Evolutionary conservation across 2,329 filamentous ascomycete genomes (phyloP).

Genomic region (Colletotrichum agaves): DNA sequence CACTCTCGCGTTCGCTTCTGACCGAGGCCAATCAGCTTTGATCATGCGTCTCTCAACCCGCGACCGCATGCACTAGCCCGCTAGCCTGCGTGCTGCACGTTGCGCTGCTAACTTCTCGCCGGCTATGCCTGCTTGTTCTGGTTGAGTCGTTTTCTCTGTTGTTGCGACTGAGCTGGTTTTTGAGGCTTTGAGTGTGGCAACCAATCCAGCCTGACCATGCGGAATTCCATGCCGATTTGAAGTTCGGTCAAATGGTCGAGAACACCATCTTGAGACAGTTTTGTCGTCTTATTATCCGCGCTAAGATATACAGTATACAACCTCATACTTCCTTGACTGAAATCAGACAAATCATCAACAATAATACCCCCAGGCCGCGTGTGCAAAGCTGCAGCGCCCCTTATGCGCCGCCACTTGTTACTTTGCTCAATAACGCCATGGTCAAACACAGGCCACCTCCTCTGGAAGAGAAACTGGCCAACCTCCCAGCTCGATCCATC

Average conservation of each 20-base stretch:
- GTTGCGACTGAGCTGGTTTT: not conserved
- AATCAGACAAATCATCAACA: conserved; percentile 18
- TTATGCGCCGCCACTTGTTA: conserved; percentile 60
- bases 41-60: conserved; percentile 9
- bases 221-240: not conserved
- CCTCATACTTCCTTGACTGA: not conserved
- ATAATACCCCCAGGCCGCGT: conserved; percentile 11
- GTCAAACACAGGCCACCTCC: conserved; percentile 72
- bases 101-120: conserved; percentile 3
- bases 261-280: not conserved
- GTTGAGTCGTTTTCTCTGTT: not conserved
- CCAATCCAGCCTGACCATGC: not conserved
- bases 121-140: conserved; percentile 17
- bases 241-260: not conserved
- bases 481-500: conserved; percentile 65
- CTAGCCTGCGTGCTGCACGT: conserved; percentile 16
- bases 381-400: conserved; percentile 51
- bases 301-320: not conserved
- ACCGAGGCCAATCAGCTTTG: conserved; percentile 18
- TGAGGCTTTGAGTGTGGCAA: not conserved
- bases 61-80: conserved; percentile 21
- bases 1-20: not conserved
- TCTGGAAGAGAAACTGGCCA: conserved; percentile 66
- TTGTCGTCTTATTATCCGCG: not conserved
- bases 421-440: conserved; percentile 61